Base-by-base conservation (phyloP, 768 basidiomycete genomes). In the Krasilnikovozyma curviuscula region DNA sequence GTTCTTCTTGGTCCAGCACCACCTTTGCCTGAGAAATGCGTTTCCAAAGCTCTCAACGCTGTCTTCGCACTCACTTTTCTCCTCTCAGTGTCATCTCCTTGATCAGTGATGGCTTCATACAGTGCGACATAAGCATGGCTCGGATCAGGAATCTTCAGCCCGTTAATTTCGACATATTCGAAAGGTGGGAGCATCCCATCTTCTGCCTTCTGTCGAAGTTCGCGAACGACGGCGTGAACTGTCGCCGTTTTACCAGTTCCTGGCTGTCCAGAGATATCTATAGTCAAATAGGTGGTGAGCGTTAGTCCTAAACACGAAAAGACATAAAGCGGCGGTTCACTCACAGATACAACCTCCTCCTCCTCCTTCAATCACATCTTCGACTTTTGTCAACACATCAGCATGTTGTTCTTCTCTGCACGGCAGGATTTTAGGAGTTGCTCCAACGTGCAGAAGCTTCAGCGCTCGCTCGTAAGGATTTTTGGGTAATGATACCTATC, bases 231-330 rank as follows among this genome's bases (percentile, higher is more conserved):
- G 1, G 81, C 82, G 57, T 95, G 89, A 0, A 97, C 88, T 0
- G 93, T 97, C 0, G 93, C 93, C 0, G 93, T 98, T 67, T 97
- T 98, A 8, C 93, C 91, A 2, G 91, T 97, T 7, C 93, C 91
- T n/a, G 91, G 93, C 7, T 95, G 86, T 8, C 93, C 91, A 7
- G 89, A 88, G 40, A 97, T 93, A 64, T 97, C 89, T 95, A 33
- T 12, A 52, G 29, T n/a, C 23, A 5, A 14, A 40, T 27, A 12
- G 23, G 19, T 46, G 29, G 14, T 35, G 41, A 27, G 50, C 13
- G n/a, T 24, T n/a, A 28, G 41, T 46, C 18, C 5, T 31, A 32
- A 35, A 29, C 7, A 43, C 6, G 4, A 37, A 12, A n/a, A 18
- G 18, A 28, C 38, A 46, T 14, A 23, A 39, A 48, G 9, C 18